Evolutionary conservation across 176 grass and related monocot species (phyloP).

Genomic region (Miscanthus lutarioriparius): DNA sequence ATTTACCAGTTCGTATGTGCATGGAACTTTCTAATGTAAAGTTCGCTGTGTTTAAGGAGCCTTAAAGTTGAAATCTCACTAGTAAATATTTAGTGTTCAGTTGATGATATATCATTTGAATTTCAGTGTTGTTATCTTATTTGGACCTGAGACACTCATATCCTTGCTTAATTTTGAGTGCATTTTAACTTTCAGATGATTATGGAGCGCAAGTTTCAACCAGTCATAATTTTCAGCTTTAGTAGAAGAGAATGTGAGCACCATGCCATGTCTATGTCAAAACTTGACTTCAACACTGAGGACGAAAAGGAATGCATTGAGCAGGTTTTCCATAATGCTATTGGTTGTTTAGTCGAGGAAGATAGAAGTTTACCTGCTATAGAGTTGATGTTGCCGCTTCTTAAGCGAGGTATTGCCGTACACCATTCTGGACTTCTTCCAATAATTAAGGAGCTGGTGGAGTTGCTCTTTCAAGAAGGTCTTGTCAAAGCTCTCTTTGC

Average conservation of each 20-base stretch:
- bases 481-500: conserved; percentile 99
- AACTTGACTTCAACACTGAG: conserved; percentile 94
- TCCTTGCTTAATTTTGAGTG: conserved; percentile 29
- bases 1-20: conserved; percentile 1
- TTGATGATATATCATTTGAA: conserved; percentile 24
- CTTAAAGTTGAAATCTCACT: neutral
- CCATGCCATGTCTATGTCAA: conserved; percentile 97
- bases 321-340: conserved; percentile 79
- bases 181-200: conserved; percentile 76
- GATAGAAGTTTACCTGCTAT: conserved; percentile 95
- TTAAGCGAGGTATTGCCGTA: conserved; percentile 90
- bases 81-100: conserved; percentile 15
- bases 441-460: conserved; percentile 97
- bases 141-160: neutral
- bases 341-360: conserved; percentile 78
- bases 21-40: neutral
- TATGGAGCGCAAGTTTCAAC: conserved; percentile 98
- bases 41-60: neutral
- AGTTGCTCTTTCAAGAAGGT: conserved; percentile 98
- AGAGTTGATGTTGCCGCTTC: conserved; percentile 97
- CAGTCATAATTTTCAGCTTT: conserved; percentile 97
- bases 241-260: conserved; percentile 98
- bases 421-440: conserved; percentile 99
- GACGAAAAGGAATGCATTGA: conserved; percentile 84
- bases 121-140: conserved; percentile 25